A percentile compares a stretch with the other conserved stretches of the same genome.
Evolutionary conservation across 1,284 basidiomycete species (phyloP).

Genomic region (Fistulina hepatica): DNA sequence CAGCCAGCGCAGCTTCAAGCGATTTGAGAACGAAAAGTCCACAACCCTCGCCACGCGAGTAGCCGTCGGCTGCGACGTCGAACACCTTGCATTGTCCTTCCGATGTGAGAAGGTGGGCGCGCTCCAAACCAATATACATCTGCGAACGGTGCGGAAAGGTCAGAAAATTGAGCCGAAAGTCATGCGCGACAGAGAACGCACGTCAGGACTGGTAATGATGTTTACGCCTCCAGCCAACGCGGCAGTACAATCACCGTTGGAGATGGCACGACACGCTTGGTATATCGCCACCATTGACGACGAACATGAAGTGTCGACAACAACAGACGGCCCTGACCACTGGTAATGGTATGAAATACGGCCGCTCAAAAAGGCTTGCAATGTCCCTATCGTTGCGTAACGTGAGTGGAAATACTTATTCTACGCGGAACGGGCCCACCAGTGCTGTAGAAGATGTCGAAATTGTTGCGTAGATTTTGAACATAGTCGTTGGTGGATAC

Average conservation of each 20-base stretch:
- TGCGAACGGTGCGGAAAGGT: constrained; percentile 19
- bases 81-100: constrained; percentile 63
- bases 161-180: no score
- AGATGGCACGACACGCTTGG: constrained; percentile 54
- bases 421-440: constrained; percentile 30
- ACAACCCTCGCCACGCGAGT: constrained; percentile 63
- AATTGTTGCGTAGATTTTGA: constrained; percentile 47
- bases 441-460: constrained; percentile 62
- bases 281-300: constrained; percentile 57
- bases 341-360: constrained; percentile 59
- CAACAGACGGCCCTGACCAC: constrained; percentile 57
- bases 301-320: constrained; percentile 64
- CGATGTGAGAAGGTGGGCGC: constrained; percentile 55
- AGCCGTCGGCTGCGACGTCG: constrained; percentile 61
- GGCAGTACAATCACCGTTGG: constrained; percentile 50
- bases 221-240: constrained; percentile 69
- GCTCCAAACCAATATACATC: constrained; percentile 62
- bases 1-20: constrained; percentile 47
- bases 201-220: constrained; percentile 58
- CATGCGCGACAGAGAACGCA: constrained; percentile 24
- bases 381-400: constrained; percentile 36
- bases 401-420: constrained; percentile 5
- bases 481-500: constrained; percentile 59
- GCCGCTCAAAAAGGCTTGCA: constrained; percentile 58
- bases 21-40: constrained; percentile 64